Evolutionary conservation across 768 basidiomycete species (phyloP).

Genomic region (Gyrodon lividus): DNA sequence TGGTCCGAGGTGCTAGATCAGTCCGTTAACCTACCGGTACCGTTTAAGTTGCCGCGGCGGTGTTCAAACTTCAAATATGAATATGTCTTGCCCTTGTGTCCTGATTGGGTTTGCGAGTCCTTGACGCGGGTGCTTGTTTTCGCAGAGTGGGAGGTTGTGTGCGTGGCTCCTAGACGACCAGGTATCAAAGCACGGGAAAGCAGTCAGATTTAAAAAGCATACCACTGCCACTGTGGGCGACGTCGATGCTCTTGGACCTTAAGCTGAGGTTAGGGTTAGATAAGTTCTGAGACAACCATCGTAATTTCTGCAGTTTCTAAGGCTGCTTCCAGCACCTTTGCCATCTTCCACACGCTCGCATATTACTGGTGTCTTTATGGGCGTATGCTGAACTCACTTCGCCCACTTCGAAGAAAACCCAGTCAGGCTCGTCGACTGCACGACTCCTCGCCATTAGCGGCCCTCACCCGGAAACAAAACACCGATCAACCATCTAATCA

Average conservation of each 20-base stretch:
- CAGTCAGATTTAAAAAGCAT: neutral
- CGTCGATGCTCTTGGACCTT: too few species aligned
- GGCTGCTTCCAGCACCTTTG: neutral
- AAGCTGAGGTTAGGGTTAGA: neutral
- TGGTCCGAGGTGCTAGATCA: too few species aligned
- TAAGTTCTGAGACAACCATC: neutral
- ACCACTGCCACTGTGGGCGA: too few species aligned
- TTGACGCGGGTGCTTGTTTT: too few species aligned
- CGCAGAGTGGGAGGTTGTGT: neutral
- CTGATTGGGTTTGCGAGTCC: too few species aligned
- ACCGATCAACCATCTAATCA: neutral
- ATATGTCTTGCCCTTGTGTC: too few species aligned
- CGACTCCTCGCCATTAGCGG: constrained; percentile 4
- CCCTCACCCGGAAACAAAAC: neutral
- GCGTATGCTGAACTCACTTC: constrained; percentile 10
- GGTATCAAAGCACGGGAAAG: too few species aligned
- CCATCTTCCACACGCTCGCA: neutral
- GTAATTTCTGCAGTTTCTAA: too few species aligned
- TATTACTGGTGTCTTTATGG: neutral
- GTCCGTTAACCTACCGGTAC: too few species aligned
- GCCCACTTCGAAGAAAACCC: constrained; percentile 2
- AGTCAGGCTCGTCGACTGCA: constrained; percentile 6
- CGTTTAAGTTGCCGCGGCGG: too few species aligned
- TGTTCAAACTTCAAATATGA: too few species aligned
- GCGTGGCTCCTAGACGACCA: too few species aligned